Evolutionary conservation across 352 stramenopile genomes (phyloP).

Genomic region (Phytophthora colocasiae): DNA sequence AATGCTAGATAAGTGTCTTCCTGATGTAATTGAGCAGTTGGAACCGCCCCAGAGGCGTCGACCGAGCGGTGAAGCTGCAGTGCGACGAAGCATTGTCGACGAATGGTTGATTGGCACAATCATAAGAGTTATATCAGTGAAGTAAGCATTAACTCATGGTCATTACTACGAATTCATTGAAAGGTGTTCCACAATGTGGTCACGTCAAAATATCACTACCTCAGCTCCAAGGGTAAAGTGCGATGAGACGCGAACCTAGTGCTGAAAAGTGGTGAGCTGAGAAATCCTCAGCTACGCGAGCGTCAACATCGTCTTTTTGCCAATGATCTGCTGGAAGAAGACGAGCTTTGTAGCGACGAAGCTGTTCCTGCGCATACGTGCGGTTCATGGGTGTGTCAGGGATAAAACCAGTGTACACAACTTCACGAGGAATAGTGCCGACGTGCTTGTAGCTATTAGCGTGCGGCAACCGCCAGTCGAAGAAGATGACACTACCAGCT

Average conservation of each 20-base stretch:
- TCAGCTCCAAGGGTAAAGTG: conserved; percentile 60
- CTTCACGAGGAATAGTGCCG: conserved; percentile 62
- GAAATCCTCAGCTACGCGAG: conserved; percentile 64
- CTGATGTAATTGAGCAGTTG: not conserved
- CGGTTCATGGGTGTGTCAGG: conserved; percentile 77
- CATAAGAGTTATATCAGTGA: too few species aligned
- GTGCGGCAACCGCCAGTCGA: conserved; percentile 89
- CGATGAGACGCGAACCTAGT: conserved; percentile 72
- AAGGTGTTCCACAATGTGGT: too few species aligned
- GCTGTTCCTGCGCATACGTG: conserved; percentile 74
- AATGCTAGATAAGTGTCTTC: conserved; percentile 18
- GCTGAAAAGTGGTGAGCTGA: conserved; percentile 72
- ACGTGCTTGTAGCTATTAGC: conserved; percentile 89
- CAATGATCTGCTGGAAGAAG: conserved; percentile 79
- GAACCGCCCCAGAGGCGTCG: conserved; percentile 13
- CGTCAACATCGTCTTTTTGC: conserved; percentile 72
- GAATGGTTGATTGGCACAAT: conserved; percentile 20
- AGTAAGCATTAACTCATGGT: too few species aligned
- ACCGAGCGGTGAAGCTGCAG: conserved; percentile 10
- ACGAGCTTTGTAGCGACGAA: conserved; percentile 68
- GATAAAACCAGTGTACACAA: conserved; percentile 90
- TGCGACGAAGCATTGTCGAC: conserved; percentile 31
- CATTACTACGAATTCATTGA: too few species aligned
- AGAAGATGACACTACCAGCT: conserved; percentile 87
- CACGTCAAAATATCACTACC: too few species aligned